Percentiles rank a stretch among this genome's conserved stretches.
Evolutionary conservation across 2,329 filamentous ascomycete genomes (phyloP).

Genomic region (Cercospora sp.): DNA sequence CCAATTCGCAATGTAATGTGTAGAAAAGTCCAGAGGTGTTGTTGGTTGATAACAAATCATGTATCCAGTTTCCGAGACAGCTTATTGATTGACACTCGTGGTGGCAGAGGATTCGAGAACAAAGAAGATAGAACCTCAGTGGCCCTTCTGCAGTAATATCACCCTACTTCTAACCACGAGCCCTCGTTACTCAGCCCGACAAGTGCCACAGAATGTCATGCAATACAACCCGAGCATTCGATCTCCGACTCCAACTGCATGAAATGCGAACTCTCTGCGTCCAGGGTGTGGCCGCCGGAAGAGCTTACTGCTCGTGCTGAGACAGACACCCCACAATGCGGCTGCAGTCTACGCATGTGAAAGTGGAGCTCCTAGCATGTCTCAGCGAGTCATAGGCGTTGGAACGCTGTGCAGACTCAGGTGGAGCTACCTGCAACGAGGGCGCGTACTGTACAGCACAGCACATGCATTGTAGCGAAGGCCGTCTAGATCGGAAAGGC

Average conservation of each 20-base stretch:
- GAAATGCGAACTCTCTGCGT: constrained; percentile 8
- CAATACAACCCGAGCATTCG: background rate
- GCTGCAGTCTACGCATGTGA: background rate
- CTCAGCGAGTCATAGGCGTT: background rate
- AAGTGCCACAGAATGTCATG: background rate
- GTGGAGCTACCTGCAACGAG: background rate
- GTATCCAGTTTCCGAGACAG: background rate
- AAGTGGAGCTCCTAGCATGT: background rate
- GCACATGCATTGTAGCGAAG: background rate
- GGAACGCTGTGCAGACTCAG: background rate
- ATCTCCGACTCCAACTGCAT: background rate
- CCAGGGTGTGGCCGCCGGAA: background rate
- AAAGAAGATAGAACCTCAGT: background rate
- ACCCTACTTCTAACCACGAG: background rate
- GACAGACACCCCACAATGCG: constrained; percentile 2
- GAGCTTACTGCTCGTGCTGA: background rate
- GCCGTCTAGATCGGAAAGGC: background rate
- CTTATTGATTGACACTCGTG: background rate
- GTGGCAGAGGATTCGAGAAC: background rate
- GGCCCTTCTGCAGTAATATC: background rate
- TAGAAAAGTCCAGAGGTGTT: background rate
- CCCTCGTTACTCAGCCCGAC: background rate
- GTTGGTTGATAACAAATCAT: background rate
- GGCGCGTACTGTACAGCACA: background rate
- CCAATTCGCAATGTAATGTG: background rate